Conservation (phyloP, 768 basidiomycete species). For the Lactarius sanguifluus region DNA sequence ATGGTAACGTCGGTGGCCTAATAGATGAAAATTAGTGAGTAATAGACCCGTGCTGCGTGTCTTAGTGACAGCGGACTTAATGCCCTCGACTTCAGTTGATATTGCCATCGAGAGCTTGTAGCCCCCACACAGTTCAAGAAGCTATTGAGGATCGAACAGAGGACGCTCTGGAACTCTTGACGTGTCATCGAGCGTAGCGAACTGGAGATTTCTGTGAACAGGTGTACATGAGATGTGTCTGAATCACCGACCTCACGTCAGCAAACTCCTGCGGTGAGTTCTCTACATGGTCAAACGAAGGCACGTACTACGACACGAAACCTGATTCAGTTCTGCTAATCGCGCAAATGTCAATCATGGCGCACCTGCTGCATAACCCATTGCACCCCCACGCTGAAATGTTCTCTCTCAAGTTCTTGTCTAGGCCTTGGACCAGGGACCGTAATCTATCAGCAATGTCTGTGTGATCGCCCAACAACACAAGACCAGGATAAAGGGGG, state of each 20-base stretch:
- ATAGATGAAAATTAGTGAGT: background rate
- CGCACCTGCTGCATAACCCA: too few relatives aligned
- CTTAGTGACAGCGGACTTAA: conserved; percentile 37
- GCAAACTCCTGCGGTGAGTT: conserved; percentile 35
- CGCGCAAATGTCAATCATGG: background rate
- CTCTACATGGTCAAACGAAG: conserved; percentile 55
- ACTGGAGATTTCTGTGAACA: conserved; percentile 31
- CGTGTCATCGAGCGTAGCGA: conserved; percentile 69
- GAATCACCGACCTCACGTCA: conserved; percentile 16
- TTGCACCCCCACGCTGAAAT: too few relatives aligned
- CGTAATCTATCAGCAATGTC: too few relatives aligned
- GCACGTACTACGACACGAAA: conserved; percentile 49
- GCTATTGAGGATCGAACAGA: conserved; percentile 58
- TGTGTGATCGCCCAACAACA: too few relatives aligned
- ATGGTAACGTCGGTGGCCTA: conserved; percentile 43
- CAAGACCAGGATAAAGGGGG: too few relatives aligned
- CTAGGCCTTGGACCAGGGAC: too few relatives aligned
- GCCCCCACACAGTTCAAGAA: conserved; percentile 64
- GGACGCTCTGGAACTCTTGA: conserved; percentile 60
- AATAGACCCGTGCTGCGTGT: background rate
- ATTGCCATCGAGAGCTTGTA: conserved; percentile 58
- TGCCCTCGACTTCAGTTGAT: conserved; percentile 57
- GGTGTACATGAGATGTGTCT: background rate
- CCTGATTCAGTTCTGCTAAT: background rate
- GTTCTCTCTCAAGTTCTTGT: too few relatives aligned